A percentile compares a stretch with the other conserved stretches of the same genome.
These are phyloP conservation scores for Aspergillus fructus DNA, from an alignment of 2,329 filamentous ascomycete genomes.

Conservation along the genomic window DNA sequence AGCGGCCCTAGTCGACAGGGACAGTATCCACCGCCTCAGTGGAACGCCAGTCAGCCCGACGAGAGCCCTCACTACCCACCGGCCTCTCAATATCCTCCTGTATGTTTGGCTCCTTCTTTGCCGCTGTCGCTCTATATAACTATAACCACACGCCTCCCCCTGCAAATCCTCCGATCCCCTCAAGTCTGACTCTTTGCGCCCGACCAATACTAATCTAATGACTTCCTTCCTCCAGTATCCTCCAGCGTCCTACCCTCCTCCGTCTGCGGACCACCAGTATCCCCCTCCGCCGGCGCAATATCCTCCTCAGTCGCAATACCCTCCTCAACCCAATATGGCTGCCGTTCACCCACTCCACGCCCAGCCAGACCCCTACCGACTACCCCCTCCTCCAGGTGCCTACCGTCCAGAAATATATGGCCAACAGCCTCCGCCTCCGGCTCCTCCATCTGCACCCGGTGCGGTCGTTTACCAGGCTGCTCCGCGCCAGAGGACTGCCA, in stretches of 20 bases:
- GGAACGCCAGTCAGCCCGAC: slow-evolving; percentile 40
- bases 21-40: slow-evolving; percentile 46
- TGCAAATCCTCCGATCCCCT: neutral
- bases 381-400: slow-evolving; percentile 44
- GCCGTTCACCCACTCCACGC: slow-evolving; percentile 42
- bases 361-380: slow-evolving; percentile 44
- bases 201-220: slow-evolving; percentile 2
- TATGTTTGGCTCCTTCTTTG: slow-evolving; percentile 25
- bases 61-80: slow-evolving; percentile 38
- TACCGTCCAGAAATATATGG: slow-evolving; percentile 44
- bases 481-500: slow-evolving; percentile 52
- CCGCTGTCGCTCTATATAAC: neutral
- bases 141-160: neutral
- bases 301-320: slow-evolving; percentile 37
- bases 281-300: slow-evolving; percentile 36
- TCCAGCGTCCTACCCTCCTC: slow-evolving; percentile 33
- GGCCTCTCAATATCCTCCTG: slow-evolving; percentile 37
- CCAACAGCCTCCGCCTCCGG: slow-evolving; percentile 36
- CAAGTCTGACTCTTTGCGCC: neutral
- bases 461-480: slow-evolving; percentile 43
- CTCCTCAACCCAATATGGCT: slow-evolving; percentile 41
- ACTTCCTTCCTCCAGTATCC: slow-evolving; percentile 26
- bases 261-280: slow-evolving; percentile 32
- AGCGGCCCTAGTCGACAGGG: slow-evolving; percentile 46
- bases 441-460: slow-evolving; percentile 17